Conservation (phyloP, 805 yeast genomes). For the Starmerella apicola region DNA sequence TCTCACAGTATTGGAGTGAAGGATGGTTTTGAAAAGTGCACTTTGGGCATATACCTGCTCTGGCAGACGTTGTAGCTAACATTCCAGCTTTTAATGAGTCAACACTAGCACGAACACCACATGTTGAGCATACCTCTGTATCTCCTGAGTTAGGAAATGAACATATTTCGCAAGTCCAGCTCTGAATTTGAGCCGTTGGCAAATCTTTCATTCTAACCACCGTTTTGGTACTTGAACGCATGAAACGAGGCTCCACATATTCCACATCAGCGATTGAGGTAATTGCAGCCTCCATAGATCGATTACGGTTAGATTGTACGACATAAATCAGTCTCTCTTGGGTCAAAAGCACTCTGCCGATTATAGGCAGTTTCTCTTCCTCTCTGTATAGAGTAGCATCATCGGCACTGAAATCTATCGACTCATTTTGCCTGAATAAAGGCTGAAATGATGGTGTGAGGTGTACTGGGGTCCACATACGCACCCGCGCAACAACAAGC, state of each 20-base stretch:
- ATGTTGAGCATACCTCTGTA: slow-evolving; percentile 42
- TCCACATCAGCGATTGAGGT: slow-evolving; percentile 33
- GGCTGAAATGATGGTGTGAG: not conserved
- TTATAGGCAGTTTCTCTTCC: slow-evolving; percentile 30
- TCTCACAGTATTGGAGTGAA: slow-evolving; percentile 63
- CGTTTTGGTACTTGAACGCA: slow-evolving; percentile 73
- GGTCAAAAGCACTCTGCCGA: slow-evolving; percentile 71
- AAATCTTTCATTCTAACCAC: slow-evolving; percentile 25
- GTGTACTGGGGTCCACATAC: not conserved
- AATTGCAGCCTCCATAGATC: slow-evolving; percentile 39
- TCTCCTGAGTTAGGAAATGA: slow-evolving; percentile 44
- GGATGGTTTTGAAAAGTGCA: slow-evolving; percentile 83
- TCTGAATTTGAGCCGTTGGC: slow-evolving; percentile 3
- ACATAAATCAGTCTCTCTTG: slow-evolving; percentile 60
- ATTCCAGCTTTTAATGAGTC: not conserved
- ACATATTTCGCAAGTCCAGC: slow-evolving; percentile 88
- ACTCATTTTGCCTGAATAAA: not conserved
- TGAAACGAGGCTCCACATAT: slow-evolving; percentile 37
- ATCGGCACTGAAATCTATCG: not conserved
- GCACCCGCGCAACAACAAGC: too few relatives aligned
- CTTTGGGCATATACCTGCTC: slow-evolving; percentile 33
- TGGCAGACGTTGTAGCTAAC: slow-evolving; percentile 1
- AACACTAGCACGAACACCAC: slow-evolving; percentile 45
- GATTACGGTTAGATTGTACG: slow-evolving; percentile 35
- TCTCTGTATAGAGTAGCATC: not conserved